A percentile compares a stretch with the other conserved stretches of the same genome.
phyloP scores from a whole-genome alignment of 148 eudicot genomes.

The Chenopodium album region DNA sequence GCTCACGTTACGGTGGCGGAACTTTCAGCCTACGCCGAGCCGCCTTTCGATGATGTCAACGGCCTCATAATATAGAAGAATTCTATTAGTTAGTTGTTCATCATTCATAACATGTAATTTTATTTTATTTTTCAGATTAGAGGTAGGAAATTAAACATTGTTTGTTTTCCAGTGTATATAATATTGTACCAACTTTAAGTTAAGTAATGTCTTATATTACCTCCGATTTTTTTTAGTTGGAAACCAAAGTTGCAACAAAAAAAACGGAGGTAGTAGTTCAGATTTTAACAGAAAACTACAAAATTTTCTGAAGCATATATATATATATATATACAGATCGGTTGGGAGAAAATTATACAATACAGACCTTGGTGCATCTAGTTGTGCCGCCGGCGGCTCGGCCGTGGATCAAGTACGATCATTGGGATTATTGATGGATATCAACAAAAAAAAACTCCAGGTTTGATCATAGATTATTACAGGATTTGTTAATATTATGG shows the following conservation, averaged over 20 bases:
- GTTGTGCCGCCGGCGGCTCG: too few relatives aligned
- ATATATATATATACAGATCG: background rate
- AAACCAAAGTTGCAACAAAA: too few relatives aligned
- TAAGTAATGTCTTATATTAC: background rate
- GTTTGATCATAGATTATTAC: background rate
- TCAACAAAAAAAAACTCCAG: background rate
- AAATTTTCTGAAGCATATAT: too few relatives aligned
- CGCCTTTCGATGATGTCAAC: conserved; percentile 62
- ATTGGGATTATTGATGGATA: background rate
- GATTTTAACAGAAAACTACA: background rate
- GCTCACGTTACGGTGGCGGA: conserved; percentile 55
- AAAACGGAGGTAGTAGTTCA: too few relatives aligned
- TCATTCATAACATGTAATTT: too few relatives aligned
- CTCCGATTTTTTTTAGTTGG: too few relatives aligned
- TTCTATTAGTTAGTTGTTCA: too few relatives aligned
- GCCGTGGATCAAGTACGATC: background rate
- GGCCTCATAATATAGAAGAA: conserved; percentile 20
- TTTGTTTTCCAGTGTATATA: background rate
- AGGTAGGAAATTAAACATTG: background rate
- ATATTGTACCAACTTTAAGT: background rate
- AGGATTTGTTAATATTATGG: background rate
- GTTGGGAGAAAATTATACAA: background rate
- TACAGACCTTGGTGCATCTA: too few relatives aligned
- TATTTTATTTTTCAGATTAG: too few relatives aligned
- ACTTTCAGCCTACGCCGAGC: conserved; percentile 67